Percentiles rank a stretch among this genome's conserved stretches.
Conservation (phyloP, 192 early-diverging fungal genomes). For the Coemansia sp. region DNA sequence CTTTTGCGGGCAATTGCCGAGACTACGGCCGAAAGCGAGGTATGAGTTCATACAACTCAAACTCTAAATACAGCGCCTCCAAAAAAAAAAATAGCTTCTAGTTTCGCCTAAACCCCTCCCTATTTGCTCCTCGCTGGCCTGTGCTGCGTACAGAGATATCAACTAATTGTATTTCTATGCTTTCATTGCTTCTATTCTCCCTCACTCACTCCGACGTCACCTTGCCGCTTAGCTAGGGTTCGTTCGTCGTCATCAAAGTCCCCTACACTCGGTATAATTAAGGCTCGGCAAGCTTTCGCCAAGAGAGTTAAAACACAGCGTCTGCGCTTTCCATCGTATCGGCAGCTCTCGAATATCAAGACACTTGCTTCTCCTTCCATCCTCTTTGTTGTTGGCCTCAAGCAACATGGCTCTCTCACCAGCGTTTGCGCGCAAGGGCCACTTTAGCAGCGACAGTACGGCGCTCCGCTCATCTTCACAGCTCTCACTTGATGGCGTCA, state of each 20-base stretch:
- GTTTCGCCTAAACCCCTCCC: too few relatives aligned
- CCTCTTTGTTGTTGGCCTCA: background rate
- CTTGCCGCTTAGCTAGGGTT: too few relatives aligned
- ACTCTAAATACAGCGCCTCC: background rate
- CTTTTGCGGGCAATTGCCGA: background rate
- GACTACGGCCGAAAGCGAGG: background rate
- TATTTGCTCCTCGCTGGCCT: background rate
- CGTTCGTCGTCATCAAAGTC: too few relatives aligned
- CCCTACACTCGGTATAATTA: too few relatives aligned
- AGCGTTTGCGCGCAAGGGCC: background rate
- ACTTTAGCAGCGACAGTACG: conserved; percentile 23
- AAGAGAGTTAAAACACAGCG: too few relatives aligned
- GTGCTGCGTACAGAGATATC: background rate
- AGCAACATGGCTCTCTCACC: background rate
- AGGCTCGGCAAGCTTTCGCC: too few relatives aligned
- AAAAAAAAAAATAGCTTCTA: too few relatives aligned
- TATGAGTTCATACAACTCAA: background rate
- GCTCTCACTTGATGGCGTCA: background rate
- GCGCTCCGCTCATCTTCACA: conserved; percentile 16
- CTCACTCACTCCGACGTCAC: too few relatives aligned
- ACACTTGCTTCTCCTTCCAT: too few relatives aligned
- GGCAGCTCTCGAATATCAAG: too few relatives aligned
- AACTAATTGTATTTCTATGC: background rate
- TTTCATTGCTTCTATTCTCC: too few relatives aligned
- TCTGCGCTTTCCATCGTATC: too few relatives aligned